Evolutionary conservation across 257 asterid genomes (phyloP).

Genomic region (Solanum arcanum): DNA sequence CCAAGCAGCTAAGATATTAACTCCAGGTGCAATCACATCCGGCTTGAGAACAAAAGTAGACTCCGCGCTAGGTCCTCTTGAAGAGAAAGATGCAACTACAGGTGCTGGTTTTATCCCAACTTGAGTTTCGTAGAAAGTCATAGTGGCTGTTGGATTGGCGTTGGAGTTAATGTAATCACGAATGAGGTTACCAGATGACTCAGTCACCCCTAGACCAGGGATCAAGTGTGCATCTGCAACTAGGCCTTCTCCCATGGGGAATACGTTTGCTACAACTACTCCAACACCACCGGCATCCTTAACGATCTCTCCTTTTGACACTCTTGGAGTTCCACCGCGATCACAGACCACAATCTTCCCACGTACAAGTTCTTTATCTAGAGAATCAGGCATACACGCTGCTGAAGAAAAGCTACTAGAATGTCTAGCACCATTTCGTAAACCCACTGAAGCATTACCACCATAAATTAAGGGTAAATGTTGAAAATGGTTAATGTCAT

Average conservation of each 20-base stretch:
- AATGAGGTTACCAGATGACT: conserved; percentile 27
- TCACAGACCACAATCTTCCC: conserved; percentile 85
- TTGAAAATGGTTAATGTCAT: not conserved
- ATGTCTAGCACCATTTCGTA: conserved; percentile 10
- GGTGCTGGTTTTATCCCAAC: conserved; percentile 74
- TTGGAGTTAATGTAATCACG: conserved; percentile 37
- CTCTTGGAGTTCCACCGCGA: conserved; percentile 64
- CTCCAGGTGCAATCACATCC: conserved; percentile 85
- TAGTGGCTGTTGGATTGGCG: conserved; percentile 42
- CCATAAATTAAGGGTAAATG: conserved; percentile 42
- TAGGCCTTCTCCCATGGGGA: conserved; percentile 78
- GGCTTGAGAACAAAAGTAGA: conserved; percentile 51
- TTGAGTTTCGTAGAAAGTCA: conserved; percentile 53
- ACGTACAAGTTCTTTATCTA: conserved; percentile 32
- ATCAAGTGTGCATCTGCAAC: conserved; percentile 66
- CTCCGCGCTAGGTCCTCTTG: conserved; percentile 64
- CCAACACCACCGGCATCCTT: conserved; percentile 63
- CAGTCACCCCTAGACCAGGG: conserved; percentile 54
- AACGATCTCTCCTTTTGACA: conserved; percentile 57
- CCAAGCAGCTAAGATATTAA: conserved; percentile 87
- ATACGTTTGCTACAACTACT: conserved; percentile 59
- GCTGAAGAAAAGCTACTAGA: conserved; percentile 29
- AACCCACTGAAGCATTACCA: conserved; percentile 35
- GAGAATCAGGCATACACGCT: conserved; percentile 37
- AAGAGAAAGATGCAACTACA: conserved; percentile 73